Conservation (phyloP, 257 asterid genomes). For the Solanum boliviense region DNA sequence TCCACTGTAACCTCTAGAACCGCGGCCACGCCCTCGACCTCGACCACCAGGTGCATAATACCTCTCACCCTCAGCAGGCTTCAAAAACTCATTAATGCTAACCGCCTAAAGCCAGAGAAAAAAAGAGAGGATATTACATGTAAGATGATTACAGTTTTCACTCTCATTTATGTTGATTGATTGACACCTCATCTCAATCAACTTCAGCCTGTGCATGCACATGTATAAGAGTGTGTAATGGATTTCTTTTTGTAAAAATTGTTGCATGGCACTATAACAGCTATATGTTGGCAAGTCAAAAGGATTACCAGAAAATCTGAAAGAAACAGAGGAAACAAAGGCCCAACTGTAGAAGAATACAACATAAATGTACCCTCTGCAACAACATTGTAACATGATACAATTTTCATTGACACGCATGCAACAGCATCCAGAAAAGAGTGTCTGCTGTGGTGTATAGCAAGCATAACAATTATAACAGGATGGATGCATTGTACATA, state of each 20-base stretch:
- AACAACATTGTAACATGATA: background rate
- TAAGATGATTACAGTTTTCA: background rate
- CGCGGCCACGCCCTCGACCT: constrained; percentile 69
- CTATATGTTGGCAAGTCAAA: background rate
- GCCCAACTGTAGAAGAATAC: background rate
- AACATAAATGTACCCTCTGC: background rate
- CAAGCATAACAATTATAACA: background rate
- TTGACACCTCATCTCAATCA: background rate
- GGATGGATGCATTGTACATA: background rate
- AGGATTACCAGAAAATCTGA: background rate
- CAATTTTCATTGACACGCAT: background rate
- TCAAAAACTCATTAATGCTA: constrained; percentile 84
- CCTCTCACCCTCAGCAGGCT: constrained; percentile 80
- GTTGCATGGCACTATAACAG: background rate
- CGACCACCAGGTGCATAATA: constrained; percentile 39
- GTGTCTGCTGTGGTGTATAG: background rate
- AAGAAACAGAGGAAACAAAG: background rate
- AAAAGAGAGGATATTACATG: background rate
- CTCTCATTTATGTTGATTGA: background rate
- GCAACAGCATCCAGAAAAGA: background rate
- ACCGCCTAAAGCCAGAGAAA: constrained; percentile 37
- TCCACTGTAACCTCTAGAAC: constrained; percentile 34
- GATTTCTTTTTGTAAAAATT: background rate
- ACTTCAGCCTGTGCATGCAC: background rate
- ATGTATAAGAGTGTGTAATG: background rate